These are phyloP conservation scores for Antitrichia curtipendula DNA, from an alignment of 225 moss, liverwort and hornwort species.

Conservation along the genomic window DNA sequence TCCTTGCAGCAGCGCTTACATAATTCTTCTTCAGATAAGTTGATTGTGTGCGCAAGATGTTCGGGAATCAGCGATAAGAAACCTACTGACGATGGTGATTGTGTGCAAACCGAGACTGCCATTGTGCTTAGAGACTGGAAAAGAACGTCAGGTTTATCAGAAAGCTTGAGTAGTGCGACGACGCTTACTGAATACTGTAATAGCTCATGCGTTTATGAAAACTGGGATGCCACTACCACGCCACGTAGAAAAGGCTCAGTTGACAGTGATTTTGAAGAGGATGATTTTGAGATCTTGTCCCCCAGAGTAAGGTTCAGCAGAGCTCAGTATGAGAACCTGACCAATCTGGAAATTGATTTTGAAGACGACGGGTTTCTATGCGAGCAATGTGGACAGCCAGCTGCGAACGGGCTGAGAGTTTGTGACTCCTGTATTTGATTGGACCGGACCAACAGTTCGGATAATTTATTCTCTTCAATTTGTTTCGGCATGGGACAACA, in stretches of 20 bases:
- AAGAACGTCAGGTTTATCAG: background rate
- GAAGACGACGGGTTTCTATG: slow-evolving; percentile 12
- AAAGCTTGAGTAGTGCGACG: background rate
- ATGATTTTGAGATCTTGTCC: background rate
- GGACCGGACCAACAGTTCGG: background rate
- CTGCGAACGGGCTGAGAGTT: slow-evolving; percentile 12
- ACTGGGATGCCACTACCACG: background rate
- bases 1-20: slow-evolving; percentile 22
- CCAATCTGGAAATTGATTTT: background rate
- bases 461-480: background rate
- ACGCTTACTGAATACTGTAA: background rate
- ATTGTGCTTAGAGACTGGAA: background rate
- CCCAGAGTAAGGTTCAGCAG: slow-evolving; percentile 17
- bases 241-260: background rate
- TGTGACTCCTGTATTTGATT: slow-evolving; percentile 20
- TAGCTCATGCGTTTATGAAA: background rate
- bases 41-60: background rate
- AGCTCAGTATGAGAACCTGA: slow-evolving; percentile 15
- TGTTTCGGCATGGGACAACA: background rate
- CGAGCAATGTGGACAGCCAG: slow-evolving; percentile 5
- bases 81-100: background rate
- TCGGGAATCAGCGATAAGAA: background rate
- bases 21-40: background rate
- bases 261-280: slow-evolving; percentile 11
- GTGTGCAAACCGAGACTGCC: background rate